A percentile compares a stretch with the other conserved stretches of the same genome.
These are phyloP conservation scores for Phytophthora niederhauseri DNA, from an alignment of 352 stramenopile species.

Conservation along the genomic window DNA sequence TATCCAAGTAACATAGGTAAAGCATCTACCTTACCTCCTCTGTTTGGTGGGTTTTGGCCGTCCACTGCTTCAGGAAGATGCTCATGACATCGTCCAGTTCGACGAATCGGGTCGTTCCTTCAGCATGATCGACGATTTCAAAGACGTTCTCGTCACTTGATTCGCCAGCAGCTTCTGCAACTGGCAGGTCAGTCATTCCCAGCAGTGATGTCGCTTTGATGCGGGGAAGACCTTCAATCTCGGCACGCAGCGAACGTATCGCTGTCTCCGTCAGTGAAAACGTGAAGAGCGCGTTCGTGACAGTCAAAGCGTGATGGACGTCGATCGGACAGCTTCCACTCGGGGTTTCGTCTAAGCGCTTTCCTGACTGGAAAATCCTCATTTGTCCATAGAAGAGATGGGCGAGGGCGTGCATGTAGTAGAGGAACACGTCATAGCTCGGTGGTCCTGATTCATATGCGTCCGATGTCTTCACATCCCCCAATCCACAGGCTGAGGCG, in stretches of 20 bases:
- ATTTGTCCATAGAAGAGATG: slow-evolving; percentile 75
- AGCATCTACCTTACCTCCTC: slow-evolving; percentile 48
- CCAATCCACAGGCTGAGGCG: slow-evolving; percentile 46
- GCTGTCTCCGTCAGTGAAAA: slow-evolving; percentile 47
- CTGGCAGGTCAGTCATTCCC: slow-evolving; percentile 4
- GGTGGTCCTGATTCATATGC: slow-evolving; percentile 14
- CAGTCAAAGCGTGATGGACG: slow-evolving; percentile 33
- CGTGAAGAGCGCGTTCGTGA: slow-evolving; percentile 50
- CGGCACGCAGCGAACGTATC: slow-evolving; percentile 40
- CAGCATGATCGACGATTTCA: slow-evolving; percentile 5
- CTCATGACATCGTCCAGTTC: slow-evolving; percentile 76
- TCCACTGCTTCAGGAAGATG: slow-evolving; percentile 65
- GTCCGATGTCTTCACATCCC: slow-evolving; percentile 24
- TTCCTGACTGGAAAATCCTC: slow-evolving; percentile 68
- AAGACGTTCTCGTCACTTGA: slow-evolving; percentile 2
- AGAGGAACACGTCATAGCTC: slow-evolving; percentile 70
- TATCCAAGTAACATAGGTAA: neutral
- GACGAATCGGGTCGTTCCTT: slow-evolving; percentile 29
- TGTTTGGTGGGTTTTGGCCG: slow-evolving; percentile 43
- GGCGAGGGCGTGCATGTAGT: slow-evolving; percentile 66
- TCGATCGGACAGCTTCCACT: slow-evolving; percentile 60
- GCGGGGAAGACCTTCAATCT: slow-evolving; percentile 39
- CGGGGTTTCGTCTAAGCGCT: slow-evolving; percentile 57
- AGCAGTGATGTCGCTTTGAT: slow-evolving; percentile 8
- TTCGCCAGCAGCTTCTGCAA: slow-evolving; percentile 12